A percentile compares a stretch with the other conserved stretches of the same genome.
Evolutionary conservation across 805 yeast genomes (phyloP).

Genomic region (Nakazawaea anatomiae): DNA sequence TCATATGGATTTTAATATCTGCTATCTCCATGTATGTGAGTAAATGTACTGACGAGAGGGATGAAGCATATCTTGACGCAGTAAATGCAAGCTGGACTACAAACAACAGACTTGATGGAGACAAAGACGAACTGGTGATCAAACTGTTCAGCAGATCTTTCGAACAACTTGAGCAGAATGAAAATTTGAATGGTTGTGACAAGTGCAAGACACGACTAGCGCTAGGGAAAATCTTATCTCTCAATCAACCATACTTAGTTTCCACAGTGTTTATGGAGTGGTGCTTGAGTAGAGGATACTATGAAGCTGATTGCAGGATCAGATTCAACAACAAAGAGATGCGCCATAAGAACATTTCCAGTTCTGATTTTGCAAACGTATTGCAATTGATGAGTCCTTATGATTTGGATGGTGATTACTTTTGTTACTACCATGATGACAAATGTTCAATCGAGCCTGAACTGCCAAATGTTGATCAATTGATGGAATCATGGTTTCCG

Average conservation of each 20-base stretch:
- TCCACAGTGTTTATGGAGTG: conserved; percentile 18
- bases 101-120: background rate
- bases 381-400: conserved; percentile 19
- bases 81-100: conserved; percentile 4
- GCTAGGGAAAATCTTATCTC: conserved; percentile 12
- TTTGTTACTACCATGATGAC: conserved; percentile 20
- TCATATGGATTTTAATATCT: no score
- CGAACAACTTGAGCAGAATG: conserved; percentile 14
- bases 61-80: background rate
- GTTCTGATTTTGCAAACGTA: conserved; percentile 21
- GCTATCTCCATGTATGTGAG: no score
- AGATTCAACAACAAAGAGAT: conserved; percentile 16
- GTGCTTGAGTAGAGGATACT: conserved; percentile 19
- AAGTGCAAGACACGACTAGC: conserved; percentile 10
- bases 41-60: background rate
- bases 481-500: conserved; percentile 9
- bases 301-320: conserved; percentile 14
- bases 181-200: conserved; percentile 5
- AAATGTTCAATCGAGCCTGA: conserved; percentile 12
- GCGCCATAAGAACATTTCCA: conserved; percentile 13
- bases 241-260: conserved; percentile 19
- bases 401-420: conserved; percentile 24
- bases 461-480: conserved; percentile 9
- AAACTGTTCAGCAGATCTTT: conserved; percentile 12
- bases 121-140: conserved; percentile 12